Percentiles rank a stretch among this genome's conserved stretches.
Conservation (phyloP, 2,329 filamentous ascomycete genomes). For the Clonostachys rosea region DNA sequence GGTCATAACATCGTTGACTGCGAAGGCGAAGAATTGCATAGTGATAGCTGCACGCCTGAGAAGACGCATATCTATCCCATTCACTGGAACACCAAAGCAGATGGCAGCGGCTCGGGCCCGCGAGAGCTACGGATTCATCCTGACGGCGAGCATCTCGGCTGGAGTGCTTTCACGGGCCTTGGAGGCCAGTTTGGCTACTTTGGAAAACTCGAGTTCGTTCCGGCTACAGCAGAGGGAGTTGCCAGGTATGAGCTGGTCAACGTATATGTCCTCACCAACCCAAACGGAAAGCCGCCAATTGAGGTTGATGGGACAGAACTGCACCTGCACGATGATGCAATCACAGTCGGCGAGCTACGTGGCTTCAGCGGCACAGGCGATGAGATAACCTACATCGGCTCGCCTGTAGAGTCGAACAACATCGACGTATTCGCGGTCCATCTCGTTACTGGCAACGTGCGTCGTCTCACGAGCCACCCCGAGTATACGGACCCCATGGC, state of each 20-base stretch:
- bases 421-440: conserved; percentile 37
- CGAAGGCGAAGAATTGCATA: conserved; percentile 19
- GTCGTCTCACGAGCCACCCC: conserved; percentile 34
- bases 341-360: conserved; percentile 35
- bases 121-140: conserved; percentile 40
- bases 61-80: conserved; percentile 32
- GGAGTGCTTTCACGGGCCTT: conserved; percentile 25
- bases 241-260: conserved; percentile 32
- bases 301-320: conserved; percentile 16
- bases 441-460: conserved; percentile 28
- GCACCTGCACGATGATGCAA: conserved; percentile 17
- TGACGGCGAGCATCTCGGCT: conserved; percentile 35
- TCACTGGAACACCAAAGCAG: conserved; percentile 22
- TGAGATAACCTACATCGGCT: conserved; percentile 34
- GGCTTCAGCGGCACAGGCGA: conserved; percentile 34
- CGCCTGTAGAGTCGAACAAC: conserved; percentile 32
- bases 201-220: conserved; percentile 32
- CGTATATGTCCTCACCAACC: conserved; percentile 24
- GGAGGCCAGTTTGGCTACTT: conserved; percentile 23
- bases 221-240: conserved; percentile 17
- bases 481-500: conserved; percentile 36
- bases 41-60: conserved; percentile 27
- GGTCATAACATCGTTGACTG: conserved; percentile 30
- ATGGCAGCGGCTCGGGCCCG: conserved; percentile 23
- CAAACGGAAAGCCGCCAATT: conserved; percentile 11